Evolutionary conservation across 495 filamentous ascomycete species (phyloP).

Genomic region (Hypoxylon intermedium): DNA sequence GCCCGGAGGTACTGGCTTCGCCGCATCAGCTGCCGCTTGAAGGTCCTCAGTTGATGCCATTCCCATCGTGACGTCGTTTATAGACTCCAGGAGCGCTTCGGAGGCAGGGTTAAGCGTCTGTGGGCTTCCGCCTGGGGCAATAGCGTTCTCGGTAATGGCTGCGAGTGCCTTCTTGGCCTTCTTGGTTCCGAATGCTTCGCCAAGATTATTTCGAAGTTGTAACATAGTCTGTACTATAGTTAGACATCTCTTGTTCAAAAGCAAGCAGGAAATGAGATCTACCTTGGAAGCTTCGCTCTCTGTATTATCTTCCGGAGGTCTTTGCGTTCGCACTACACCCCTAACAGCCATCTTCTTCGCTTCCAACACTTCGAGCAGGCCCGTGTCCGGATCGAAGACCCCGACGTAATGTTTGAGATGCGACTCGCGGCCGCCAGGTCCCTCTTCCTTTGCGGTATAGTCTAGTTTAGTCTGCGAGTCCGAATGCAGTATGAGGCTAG

Average conservation of each 20-base stretch:
- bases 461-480: slow-evolving; percentile 78
- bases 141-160: slow-evolving; percentile 79
- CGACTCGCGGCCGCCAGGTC: slow-evolving; percentile 64
- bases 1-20: slow-evolving; percentile 78
- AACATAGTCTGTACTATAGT: slow-evolving; percentile 58
- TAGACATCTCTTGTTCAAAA: slow-evolving; percentile 19
- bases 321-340: slow-evolving; percentile 64
- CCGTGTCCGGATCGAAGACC: slow-evolving; percentile 76
- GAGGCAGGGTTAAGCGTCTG: slow-evolving; percentile 63
- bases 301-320: slow-evolving; percentile 48
- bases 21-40: slow-evolving; percentile 68
- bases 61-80: slow-evolving; percentile 62
- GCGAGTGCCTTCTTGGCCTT: slow-evolving; percentile 87
- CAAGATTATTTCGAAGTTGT: slow-evolving; percentile 72
- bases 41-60: slow-evolving; percentile 69
- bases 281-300: slow-evolving; percentile 49
- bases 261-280: slow-evolving; percentile 32
- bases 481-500: slow-evolving; percentile 77
- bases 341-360: slow-evolving; percentile 77
- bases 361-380: slow-evolving; percentile 75
- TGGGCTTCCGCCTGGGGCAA: slow-evolving; percentile 56
- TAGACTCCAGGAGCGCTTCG: slow-evolving; percentile 66
- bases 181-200: slow-evolving; percentile 90
- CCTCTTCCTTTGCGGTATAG: slow-evolving; percentile 79
- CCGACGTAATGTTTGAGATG: slow-evolving; percentile 86